Evolutionary conservation across 1,284 basidiomycete species (phyloP).

Genomic region (Clitocybe nebularis): DNA sequence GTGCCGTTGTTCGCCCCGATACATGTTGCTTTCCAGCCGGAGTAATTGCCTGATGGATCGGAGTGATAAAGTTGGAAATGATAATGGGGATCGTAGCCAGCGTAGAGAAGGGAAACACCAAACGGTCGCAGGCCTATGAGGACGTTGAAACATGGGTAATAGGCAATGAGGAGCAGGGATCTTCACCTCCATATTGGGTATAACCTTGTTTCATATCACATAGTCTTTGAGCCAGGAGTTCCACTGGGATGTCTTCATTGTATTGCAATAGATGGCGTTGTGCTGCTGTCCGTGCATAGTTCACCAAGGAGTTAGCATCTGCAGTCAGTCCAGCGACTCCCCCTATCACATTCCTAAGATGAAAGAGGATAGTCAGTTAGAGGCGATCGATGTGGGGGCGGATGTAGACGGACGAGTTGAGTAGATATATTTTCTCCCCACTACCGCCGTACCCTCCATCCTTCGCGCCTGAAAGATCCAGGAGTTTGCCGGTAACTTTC

Average conservation of each 20-base stretch:
- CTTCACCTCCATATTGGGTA: slow-evolving; percentile 91
- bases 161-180: neutral
- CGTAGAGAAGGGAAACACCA: slow-evolving; percentile 95
- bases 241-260: slow-evolving; percentile 98
- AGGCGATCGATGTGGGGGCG: too few species aligned
- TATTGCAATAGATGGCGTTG: slow-evolving; percentile 88
- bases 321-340: slow-evolving; percentile 96
- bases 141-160: slow-evolving; percentile 2
- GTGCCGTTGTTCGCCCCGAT: slow-evolving; percentile 97
- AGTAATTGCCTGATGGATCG: slow-evolving; percentile 98
- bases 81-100: slow-evolving; percentile 95
- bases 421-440: slow-evolving; percentile 95
- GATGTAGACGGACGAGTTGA: slow-evolving; percentile 76
- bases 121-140: slow-evolving; percentile 87
- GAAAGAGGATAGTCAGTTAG: slow-evolving; percentile 1
- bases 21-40: slow-evolving; percentile 98
- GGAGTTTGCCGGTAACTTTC: slow-evolving; percentile 96
- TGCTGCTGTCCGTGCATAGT: slow-evolving; percentile 89
- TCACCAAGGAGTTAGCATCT: slow-evolving; percentile 96
- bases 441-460: slow-evolving; percentile 90
- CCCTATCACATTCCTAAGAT: slow-evolving; percentile 83
- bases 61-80: slow-evolving; percentile 98
- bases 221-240: slow-evolving; percentile 89
- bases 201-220: slow-evolving; percentile 99
- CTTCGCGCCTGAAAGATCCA: slow-evolving; percentile 84